Percentiles rank a stretch among this genome's conserved stretches.
Evolutionary conservation across 345 rosid species (phyloP).

Genomic region (Pugionium dolabratum): DNA sequence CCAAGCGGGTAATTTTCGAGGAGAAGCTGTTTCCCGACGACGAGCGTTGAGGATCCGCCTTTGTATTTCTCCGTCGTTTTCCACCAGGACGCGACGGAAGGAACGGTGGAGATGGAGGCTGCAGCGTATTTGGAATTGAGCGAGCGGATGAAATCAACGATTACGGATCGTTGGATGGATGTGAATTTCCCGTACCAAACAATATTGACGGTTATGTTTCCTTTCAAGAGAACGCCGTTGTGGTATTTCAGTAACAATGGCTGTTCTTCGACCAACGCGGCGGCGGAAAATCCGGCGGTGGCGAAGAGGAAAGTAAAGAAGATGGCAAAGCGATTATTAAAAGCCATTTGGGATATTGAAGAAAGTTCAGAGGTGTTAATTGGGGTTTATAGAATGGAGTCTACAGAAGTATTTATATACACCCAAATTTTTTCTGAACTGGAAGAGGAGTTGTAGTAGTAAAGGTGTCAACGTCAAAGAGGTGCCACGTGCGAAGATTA

Average conservation of each 20-base stretch:
- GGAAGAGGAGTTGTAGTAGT: slow-evolving; percentile 10
- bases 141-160: slow-evolving; percentile 40
- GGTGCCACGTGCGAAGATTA: too few relatives aligned
- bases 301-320: slow-evolving; percentile 30
- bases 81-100: slow-evolving; percentile 46
- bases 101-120: slow-evolving; percentile 19
- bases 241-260: slow-evolving; percentile 52
- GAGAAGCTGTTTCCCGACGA: slow-evolving; percentile 55
- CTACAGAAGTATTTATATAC: slow-evolving; percentile 25
- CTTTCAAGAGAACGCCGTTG: slow-evolving; percentile 37
- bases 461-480: too few relatives aligned
- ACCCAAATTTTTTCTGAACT: slow-evolving; percentile 14
- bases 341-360: slow-evolving; percentile 42
- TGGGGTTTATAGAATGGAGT: neutral
- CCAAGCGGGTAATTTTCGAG: slow-evolving; percentile 57
- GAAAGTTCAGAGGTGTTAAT: slow-evolving; percentile 3
- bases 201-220: slow-evolving; percentile 33
- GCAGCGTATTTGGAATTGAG: slow-evolving; percentile 21
- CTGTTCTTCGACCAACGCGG: slow-evolving; percentile 71
- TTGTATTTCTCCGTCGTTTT: slow-evolving; percentile 44
- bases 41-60: slow-evolving; percentile 36
- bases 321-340: slow-evolving; percentile 43
- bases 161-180: slow-evolving; percentile 37
- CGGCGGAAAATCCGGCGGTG: slow-evolving; percentile 28
- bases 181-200: slow-evolving; percentile 44